Evolutionary conservation across 2,329 filamentous ascomycete genomes (phyloP).

Genomic region (Penicillium sp.): DNA sequence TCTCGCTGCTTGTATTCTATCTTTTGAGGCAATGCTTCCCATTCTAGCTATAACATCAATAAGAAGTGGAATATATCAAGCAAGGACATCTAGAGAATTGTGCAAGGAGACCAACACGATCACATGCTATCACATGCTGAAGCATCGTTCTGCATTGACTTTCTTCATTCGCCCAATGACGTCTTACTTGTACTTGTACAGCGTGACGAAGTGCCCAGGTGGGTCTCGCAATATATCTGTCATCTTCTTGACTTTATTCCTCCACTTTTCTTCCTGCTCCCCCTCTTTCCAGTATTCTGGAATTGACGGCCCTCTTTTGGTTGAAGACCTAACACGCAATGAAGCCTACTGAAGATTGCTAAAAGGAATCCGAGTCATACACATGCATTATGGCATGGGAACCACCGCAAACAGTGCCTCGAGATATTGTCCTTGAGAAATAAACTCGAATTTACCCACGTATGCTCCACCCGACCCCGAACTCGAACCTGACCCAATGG

Average conservation of each 20-base stretch:
- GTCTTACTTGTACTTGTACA: background rate
- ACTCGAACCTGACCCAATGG: no score
- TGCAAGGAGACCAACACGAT: background rate
- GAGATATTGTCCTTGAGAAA: no score
- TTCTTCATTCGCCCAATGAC: background rate
- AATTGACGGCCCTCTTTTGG: background rate
- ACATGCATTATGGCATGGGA: no score
- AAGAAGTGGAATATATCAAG: background rate
- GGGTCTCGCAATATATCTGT: background rate
- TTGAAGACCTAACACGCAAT: background rate
- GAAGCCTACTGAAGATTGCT: no score
- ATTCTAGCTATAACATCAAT: background rate
- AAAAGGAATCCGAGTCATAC: no score
- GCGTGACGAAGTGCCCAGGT: background rate
- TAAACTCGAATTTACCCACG: no score
- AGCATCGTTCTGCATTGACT: background rate
- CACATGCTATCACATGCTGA: background rate
- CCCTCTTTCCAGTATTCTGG: background rate
- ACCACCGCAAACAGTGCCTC: no score
- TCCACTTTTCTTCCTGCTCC: background rate
- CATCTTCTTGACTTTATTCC: background rate
- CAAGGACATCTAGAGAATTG: background rate
- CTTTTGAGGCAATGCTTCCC: background rate
- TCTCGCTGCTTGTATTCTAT: background rate
- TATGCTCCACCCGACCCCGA: no score